Conservation (phyloP, 306 rosid species). For the Glycine soja region DNA sequence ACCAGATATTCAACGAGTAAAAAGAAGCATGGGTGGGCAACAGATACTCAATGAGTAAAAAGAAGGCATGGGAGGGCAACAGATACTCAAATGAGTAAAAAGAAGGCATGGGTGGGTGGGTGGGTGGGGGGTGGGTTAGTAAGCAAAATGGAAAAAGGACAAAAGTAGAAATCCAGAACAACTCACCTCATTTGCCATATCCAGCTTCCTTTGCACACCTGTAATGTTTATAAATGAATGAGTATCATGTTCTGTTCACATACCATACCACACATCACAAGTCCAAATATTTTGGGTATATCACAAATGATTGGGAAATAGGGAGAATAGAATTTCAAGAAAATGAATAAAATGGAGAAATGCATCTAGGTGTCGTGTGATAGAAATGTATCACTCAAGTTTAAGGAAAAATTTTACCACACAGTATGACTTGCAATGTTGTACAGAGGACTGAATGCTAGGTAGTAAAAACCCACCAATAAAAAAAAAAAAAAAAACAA, state of each 20-base stretch:
- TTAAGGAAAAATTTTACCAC: background rate
- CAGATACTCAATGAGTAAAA: background rate
- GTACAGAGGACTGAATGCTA: background rate
- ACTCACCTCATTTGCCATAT: conserved; percentile 53
- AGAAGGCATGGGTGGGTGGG: background rate
- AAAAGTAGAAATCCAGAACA: background rate
- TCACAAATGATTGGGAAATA: background rate
- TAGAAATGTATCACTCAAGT: background rate
- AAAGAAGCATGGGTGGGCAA: background rate
- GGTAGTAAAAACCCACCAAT: background rate
- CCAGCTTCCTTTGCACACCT: conserved; percentile 95
- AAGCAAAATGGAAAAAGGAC: conserved; percentile 9
- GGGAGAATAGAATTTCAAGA: background rate
- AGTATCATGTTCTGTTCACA: conserved; percentile 37
- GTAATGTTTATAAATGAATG: conserved; percentile 45
- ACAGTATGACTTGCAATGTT: background rate
- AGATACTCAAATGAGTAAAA: background rate
- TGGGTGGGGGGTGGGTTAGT: background rate
- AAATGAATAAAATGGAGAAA: background rate
- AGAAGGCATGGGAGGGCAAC: background rate
- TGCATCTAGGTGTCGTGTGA: background rate
- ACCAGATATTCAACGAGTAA: background rate
- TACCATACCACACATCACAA: background rate
- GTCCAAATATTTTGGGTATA: background rate
- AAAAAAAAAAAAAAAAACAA: no score